Evolutionary conservation across 306 rosid genomes (phyloP), one percentile per base, ranked within the genome.

Genomic region (Cucumis melo): DNA sequence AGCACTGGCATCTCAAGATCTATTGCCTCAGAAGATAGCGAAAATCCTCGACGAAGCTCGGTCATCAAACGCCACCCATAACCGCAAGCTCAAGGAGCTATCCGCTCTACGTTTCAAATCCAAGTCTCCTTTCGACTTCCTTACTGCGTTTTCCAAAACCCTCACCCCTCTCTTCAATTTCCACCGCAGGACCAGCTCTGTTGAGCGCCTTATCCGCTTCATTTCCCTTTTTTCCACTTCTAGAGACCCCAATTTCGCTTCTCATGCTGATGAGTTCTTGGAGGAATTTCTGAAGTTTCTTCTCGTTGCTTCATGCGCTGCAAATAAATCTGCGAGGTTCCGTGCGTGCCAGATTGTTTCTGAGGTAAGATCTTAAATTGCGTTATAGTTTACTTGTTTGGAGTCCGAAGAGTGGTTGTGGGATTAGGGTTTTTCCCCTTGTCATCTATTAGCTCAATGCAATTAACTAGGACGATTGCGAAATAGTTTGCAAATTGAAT

Each of bases 291-390:
- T 94, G 77, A 82, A 84, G 87, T 91, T 92, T 78, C 95, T 92
- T 48, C 79, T 94, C 11, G 83, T 36, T 3, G 93, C 89, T 2
- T 78, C 93, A 0, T 54, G 76, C 0, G 87, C 96, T 0, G 81
- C 91, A 48, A 88, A 86, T 55, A 90, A 82, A 85, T 83, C 95
- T 2, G 84, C 86, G 6, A 90, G 99, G 87, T 88, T 82, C 68
- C 91, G 97, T 8, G 92, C 97, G 4, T 92, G 96, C 83, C 99
- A 94, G 89, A 84, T 90, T 27, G 82, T 92, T 65, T 94, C 99
- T 21, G 97, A 90, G 97, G 98, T 94, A 48, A 24, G 48, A 46
- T 71, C 34, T 1, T 9, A 0, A 27, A 7, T 23, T 21, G 7
- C 11, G 13, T 44, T 72, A 6, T 13, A 8, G 5, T 36, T 38